A percentile compares a stretch with the other conserved stretches of the same genome.
Evolutionary conservation across 768 basidiomycete species (phyloP).

Genomic region (Amylocystis lapponica): DNA sequence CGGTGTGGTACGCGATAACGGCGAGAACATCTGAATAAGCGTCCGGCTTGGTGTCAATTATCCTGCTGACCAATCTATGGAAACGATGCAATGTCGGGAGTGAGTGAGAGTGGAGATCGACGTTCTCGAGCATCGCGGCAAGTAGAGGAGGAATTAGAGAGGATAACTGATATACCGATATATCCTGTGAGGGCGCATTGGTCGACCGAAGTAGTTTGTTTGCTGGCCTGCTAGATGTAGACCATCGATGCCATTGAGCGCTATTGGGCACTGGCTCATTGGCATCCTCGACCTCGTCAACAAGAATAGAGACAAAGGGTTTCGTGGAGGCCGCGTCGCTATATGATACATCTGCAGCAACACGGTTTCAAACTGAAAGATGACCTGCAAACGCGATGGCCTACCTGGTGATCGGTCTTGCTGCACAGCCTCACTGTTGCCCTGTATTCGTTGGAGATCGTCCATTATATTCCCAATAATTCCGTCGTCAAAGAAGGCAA

Average conservation of each 20-base stretch:
- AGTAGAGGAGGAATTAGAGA: slow-evolving; percentile 62
- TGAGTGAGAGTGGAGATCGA: slow-evolving; percentile 34
- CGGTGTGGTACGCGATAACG: slow-evolving; percentile 60
- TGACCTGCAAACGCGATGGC: background rate
- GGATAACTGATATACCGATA: slow-evolving; percentile 51
- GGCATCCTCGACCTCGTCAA: slow-evolving; percentile 43
- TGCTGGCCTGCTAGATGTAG: slow-evolving; percentile 6
- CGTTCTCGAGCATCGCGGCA: slow-evolving; percentile 51
- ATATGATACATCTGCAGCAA: background rate
- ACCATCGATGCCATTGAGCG: slow-evolving; percentile 20
- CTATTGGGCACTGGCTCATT: slow-evolving; percentile 5
- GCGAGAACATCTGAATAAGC: slow-evolving; percentile 67
- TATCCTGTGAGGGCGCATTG: slow-evolving; percentile 50
- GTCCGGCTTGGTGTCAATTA: slow-evolving; percentile 58
- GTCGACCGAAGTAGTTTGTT: slow-evolving; percentile 35
- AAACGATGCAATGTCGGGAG: slow-evolving; percentile 42
- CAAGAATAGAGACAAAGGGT: slow-evolving; percentile 51
- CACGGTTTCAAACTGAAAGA: background rate
- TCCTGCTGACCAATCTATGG: slow-evolving; percentile 45
- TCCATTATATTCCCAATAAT: slow-evolving; percentile 51
- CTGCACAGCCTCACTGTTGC: slow-evolving; percentile 1
- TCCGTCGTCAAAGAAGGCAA: slow-evolving; percentile 63
- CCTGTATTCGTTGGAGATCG: slow-evolving; percentile 32
- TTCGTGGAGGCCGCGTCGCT: background rate
- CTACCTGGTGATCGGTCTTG: background rate